Base-by-base conservation (phyloP, 257 asterid genomes). In the Thymus quinquecostatus region DNA sequence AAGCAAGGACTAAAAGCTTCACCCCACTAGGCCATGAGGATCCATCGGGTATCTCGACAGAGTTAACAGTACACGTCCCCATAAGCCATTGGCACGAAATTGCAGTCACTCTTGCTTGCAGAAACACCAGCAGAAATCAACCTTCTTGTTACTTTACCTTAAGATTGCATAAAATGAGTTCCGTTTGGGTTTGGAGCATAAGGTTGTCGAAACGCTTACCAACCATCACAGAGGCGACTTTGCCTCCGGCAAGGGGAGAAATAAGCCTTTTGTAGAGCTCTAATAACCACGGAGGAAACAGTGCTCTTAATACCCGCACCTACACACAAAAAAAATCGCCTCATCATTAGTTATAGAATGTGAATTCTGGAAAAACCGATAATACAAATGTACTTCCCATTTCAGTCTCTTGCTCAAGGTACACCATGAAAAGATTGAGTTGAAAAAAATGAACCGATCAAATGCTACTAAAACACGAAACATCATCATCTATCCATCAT, bases 21-120 rank as follows among this genome's bases (percentile, higher is more conserved):
- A 92, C 98, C 91, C 98, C 96, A 33, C 94, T 88, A 68, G 82
- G 79, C 91, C 85, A 86, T 0, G 91, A 78, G 33, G 89, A 74
- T 67, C 94, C 96, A 75, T 81, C 69, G 11, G 96, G 90, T 69
- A 88, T 82, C 47, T 84, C 81, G 3, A 92, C 91, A 0, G 92
- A 80, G 81, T 92, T 89, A 59, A 89, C 89, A 2, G 81, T 64
- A 33, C 96, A 92, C 0, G 85, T 88, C 75, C 98, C 98, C 98
- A 92, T 89, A 34, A 92, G 91, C 98, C 98, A 92, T 76, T 86
- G 89, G 47, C 98, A 92, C 45, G 94, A 83, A 67, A 88, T 10
- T 66, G 96, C 96, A 51, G 98, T 92, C 81, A 85, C 96, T 86
- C 94, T 88, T 77, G 98, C 98, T 92, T 87, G 76, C 78, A 77